Evolutionary conservation across 805 yeast species (phyloP).

Genomic region (Teunomyces cretensis): DNA sequence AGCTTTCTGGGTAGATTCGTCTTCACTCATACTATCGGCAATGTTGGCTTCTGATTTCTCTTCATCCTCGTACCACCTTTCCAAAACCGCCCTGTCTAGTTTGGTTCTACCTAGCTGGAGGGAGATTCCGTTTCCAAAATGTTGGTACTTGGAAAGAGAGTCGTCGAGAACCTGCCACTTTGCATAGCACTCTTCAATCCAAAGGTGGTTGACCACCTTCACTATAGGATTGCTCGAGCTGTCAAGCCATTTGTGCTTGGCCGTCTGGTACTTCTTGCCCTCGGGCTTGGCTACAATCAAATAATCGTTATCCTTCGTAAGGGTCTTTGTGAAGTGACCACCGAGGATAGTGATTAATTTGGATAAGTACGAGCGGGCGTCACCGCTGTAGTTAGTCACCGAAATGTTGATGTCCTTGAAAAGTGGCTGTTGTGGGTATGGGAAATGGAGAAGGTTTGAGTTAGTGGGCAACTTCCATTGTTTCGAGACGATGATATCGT

Average conservation of each 20-base stretch:
- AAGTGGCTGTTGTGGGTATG: constrained; percentile 54
- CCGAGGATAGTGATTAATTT: constrained; percentile 67
- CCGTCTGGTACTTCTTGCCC: constrained; percentile 79
- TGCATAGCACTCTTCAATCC: constrained; percentile 81
- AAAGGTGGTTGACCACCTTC: constrained; percentile 69
- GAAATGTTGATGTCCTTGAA: constrained; percentile 58
- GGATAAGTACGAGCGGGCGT: constrained; percentile 72
- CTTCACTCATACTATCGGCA: constrained; percentile 30
- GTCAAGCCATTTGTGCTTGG: constrained; percentile 56
- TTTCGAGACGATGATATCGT: constrained; percentile 57
- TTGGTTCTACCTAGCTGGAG: constrained; percentile 54
- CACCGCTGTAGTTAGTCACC: constrained; percentile 82
- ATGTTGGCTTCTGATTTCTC: constrained; percentile 18
- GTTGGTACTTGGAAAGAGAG: constrained; percentile 45
- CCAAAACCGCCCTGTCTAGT: constrained; percentile 42
- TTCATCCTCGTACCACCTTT: constrained; percentile 31
- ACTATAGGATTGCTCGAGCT: constrained; percentile 30
- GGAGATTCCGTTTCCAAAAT: constrained; percentile 43
- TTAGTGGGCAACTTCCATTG: constrained; percentile 55
- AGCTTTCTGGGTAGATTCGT: constrained; percentile 15
- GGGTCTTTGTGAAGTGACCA: constrained; percentile 68
- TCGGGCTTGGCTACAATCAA: constrained; percentile 63
- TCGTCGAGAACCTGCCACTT: constrained; percentile 57
- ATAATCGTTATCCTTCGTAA: constrained; percentile 67
- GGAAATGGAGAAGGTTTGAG: constrained; percentile 66